A percentile compares a stretch with the other conserved stretches of the same genome.
These are phyloP conservation scores for Erigeron canadensis DNA, from an alignment of 129 eudicot genomes.

Conservation along the genomic window DNA sequence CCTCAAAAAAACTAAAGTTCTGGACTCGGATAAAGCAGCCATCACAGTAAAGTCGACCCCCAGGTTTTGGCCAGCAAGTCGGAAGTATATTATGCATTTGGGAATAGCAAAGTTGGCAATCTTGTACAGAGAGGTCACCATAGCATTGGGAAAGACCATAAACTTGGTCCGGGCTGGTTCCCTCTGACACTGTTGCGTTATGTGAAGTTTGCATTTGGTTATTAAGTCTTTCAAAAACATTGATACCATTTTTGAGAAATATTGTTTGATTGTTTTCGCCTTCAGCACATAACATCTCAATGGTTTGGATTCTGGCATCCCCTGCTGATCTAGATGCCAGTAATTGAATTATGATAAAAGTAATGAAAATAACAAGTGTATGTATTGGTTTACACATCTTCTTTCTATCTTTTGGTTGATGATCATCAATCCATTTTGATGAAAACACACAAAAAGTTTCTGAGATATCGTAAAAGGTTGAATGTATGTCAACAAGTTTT, in stretches of 20 bases:
- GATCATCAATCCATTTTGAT: too few species aligned
- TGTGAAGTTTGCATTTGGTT: slow-evolving; percentile 46
- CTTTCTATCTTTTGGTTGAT: too few species aligned
- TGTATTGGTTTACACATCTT: slow-evolving; percentile 29
- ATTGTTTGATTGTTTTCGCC: slow-evolving; percentile 38
- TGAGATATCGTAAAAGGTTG: too few species aligned
- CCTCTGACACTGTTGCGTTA: slow-evolving; percentile 45
- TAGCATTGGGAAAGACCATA: slow-evolving; percentile 76
- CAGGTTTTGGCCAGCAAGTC: slow-evolving; percentile 59
- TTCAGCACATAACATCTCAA: slow-evolving; percentile 39
- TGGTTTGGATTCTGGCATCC: slow-evolving; percentile 54
- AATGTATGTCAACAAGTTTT: too few species aligned
- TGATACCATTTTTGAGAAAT: slow-evolving; percentile 51
- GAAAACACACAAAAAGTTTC: too few species aligned
- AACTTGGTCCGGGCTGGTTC: slow-evolving; percentile 45
- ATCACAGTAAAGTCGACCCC: slow-evolving; percentile 64
- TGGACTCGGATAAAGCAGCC: slow-evolving; percentile 77
- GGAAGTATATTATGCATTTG: slow-evolving; percentile 71
- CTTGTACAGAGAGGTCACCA: slow-evolving; percentile 61
- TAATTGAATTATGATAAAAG: slow-evolving; percentile 25
- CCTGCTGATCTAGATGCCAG: slow-evolving; percentile 34
- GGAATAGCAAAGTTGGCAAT: slow-evolving; percentile 69
- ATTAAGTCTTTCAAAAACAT: slow-evolving; percentile 54
- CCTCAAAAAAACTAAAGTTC: slow-evolving; percentile 53
- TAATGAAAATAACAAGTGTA: slow-evolving; percentile 5